A percentile compares a stretch with the other conserved stretches of the same genome.
Conservation (phyloP, 768 basidiomycete species). For the Mycena metata region DNA sequence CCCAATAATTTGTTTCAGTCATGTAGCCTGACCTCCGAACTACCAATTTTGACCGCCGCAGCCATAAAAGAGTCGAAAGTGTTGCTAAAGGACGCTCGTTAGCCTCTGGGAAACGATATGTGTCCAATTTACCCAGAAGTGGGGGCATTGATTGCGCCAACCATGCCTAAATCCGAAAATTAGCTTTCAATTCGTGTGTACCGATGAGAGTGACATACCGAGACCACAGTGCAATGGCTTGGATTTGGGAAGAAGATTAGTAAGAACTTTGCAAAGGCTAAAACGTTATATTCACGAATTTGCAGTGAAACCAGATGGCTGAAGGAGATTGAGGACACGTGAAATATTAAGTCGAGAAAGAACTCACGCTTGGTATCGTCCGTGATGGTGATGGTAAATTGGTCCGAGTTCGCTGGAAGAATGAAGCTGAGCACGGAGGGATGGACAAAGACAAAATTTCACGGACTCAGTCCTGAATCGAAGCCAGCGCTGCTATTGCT, state of each 20-base stretch:
- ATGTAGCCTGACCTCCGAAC: slow-evolving; percentile 44
- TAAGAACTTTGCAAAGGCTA: background rate
- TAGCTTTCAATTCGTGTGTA: background rate
- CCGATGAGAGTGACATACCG: slow-evolving; percentile 60
- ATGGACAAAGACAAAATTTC: background rate
- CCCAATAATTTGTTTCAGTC: no score
- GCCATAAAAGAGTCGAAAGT: slow-evolving; percentile 56
- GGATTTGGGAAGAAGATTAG: background rate
- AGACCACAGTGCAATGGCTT: slow-evolving; percentile 59
- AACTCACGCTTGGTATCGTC: slow-evolving; percentile 61
- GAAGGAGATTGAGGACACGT: slow-evolving; percentile 14
- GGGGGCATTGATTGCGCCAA: slow-evolving; percentile 61
- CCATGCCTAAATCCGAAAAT: slow-evolving; percentile 10
- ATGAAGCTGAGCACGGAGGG: background rate
- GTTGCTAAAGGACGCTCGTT: slow-evolving; percentile 40
- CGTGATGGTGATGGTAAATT: slow-evolving; percentile 64
- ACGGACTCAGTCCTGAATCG: slow-evolving; percentile 62
- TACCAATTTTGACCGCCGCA: slow-evolving; percentile 56
- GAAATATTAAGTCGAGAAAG: background rate
- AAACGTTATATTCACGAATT: slow-evolving; percentile 47
- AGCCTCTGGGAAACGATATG: no score
- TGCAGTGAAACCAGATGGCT: slow-evolving; percentile 74
- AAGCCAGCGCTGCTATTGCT: slow-evolving; percentile 59
- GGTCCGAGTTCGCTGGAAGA: slow-evolving; percentile 38
- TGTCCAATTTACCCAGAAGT: slow-evolving; percentile 43